Base-by-base conservation (phyloP, 176 grass and related monocot species). In the Puya raimondii region DNA sequence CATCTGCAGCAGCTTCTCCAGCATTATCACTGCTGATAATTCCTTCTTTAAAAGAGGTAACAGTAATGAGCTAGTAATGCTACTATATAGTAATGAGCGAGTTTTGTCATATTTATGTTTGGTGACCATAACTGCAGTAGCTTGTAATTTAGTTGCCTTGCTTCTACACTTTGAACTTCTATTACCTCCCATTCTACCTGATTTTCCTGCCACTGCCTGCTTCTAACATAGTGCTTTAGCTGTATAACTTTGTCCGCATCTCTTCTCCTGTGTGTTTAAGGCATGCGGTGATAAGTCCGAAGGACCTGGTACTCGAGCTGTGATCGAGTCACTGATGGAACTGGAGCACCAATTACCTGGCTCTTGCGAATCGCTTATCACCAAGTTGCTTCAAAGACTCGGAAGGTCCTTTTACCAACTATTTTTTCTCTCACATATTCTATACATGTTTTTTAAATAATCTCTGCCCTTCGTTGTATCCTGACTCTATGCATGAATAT, bases 21-120 rank as follows among this genome's bases (percentile, higher is more conserved):
- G 82, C 80, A 73, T 76, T 99, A 64, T 88, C 95, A 29, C 72
- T 68, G 20, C 86, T 99, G 74, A 78, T 99, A 80, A 76, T 94
- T 67, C 95, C 95, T 86, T 88, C 90, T 51, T 65, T 99, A 67
- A 94, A 94, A 85, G 89, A 99, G 87, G 89, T 99, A 82, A 72
- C 7, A 61, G 21, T 61, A 61, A 61, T 42, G 56, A 20, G 21
- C 2, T 15, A 17, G 56, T 21, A 20, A 61, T 61, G 56, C 33
- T 42, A 42, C 33, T 42, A 42, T 42, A 42, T 42, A 42, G 33
- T 61, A 22, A 61, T 22, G 14, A 16, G 21, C 16, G 2, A 9
- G n/a, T 16, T 21, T 61, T 61, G 56, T 9, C 10, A 10, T 61
- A 15, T 9, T 18, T 61, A 61, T 61, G 56, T 18, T 21, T 8